Conservation (phyloP, 352 stramenopile species). For the Phytophthora lateralis region DNA sequence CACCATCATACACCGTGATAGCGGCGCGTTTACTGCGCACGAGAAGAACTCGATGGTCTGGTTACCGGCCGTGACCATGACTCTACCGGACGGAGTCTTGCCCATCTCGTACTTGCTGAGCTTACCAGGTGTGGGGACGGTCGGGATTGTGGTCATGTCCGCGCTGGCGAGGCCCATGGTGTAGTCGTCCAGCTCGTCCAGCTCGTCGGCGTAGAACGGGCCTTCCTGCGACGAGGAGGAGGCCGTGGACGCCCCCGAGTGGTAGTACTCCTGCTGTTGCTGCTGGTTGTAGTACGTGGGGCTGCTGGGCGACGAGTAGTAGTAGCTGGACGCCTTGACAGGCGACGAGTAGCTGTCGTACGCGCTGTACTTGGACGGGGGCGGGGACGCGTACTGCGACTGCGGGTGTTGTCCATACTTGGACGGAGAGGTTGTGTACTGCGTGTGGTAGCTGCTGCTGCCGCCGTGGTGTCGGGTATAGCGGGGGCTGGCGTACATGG, state of each 20-base stretch:
- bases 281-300: conserved; percentile 58
- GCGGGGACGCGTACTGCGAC: conserved; percentile 22
- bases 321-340: conserved; percentile 46
- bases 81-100: conserved; percentile 79
- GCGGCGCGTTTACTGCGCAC: conserved; percentile 73
- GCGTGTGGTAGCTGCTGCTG: conserved; percentile 31
- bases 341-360: conserved; percentile 45
- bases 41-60: conserved; percentile 90
- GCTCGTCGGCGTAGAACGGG: conserved; percentile 72
- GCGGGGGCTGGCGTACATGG: conserved; percentile 44
- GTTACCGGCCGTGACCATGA: conserved; percentile 78
- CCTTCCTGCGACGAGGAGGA: conserved; percentile 83
- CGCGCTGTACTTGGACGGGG: conserved; percentile 33
- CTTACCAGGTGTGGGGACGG: conserved; percentile 67
- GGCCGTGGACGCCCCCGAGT: conserved; percentile 75
- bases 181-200: conserved; percentile 77
- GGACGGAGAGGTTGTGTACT: conserved; percentile 28
- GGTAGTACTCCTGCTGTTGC: conserved; percentile 67
- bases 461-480: conserved; percentile 40
- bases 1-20: conserved; percentile 67
- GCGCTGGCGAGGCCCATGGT: conserved; percentile 51
- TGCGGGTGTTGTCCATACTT: conserved; percentile 25
- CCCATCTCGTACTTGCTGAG: conserved; percentile 78
- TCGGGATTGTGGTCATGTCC: conserved; percentile 82
- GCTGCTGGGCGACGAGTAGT: conserved; percentile 47